Evolutionary conservation across 495 filamentous ascomycete species (phyloP).

Genomic region (Annulohypoxylon moriforme): DNA sequence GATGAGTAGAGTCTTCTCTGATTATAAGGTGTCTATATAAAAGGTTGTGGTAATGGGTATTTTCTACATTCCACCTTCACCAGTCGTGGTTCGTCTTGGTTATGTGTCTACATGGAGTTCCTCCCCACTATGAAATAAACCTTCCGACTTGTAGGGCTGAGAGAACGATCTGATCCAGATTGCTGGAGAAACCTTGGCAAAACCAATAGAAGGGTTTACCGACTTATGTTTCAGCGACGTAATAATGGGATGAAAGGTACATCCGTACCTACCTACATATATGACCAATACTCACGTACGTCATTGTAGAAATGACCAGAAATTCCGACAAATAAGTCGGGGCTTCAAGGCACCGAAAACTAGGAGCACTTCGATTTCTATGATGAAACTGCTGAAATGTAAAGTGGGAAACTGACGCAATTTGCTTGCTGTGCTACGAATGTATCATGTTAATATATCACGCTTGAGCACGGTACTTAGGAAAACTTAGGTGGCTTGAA

Average conservation of each 20-base stretch:
- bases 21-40: not conserved
- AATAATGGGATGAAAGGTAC: not conserved
- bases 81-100: not conserved
- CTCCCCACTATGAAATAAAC: not conserved
- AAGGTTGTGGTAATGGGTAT: not conserved
- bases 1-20: constrained; percentile 14
- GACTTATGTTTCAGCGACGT: not conserved
- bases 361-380: not conserved
- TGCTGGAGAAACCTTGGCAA: constrained; percentile 7
- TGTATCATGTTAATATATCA: not conserved
- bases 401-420: constrained; percentile 7
- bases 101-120: not conserved
- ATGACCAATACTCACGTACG: constrained; percentile 14
- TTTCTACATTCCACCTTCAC: not conserved
- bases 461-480: not conserved
- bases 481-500: constrained; percentile 34
- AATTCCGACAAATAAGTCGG: not conserved
- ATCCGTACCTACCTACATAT: not conserved
- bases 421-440: not conserved
- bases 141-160: constrained; percentile 18
- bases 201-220: not conserved
- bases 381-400: not conserved
- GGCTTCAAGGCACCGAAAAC: not conserved
- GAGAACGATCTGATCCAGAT: constrained; percentile 5
- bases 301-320: constrained; percentile 24